phyloP scores from a whole-genome alignment of 495 filamentous ascomycete genomes.

The Hypoxylon subgilvum region DNA sequence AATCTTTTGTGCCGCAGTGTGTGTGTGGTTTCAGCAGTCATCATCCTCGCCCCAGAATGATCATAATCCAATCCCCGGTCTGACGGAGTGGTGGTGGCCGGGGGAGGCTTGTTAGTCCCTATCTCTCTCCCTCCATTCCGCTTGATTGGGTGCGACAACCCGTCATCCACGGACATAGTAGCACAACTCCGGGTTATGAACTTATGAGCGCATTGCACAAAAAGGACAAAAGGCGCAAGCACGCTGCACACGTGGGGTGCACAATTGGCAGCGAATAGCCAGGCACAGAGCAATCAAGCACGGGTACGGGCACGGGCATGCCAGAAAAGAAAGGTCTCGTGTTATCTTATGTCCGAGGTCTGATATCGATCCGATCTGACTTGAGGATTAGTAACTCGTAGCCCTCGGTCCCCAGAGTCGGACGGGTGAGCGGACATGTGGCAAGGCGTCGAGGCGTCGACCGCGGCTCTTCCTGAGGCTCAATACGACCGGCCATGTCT shows the following conservation, averaged over 20 bases:
- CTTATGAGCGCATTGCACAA: constrained; percentile 34
- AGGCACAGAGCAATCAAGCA: neutral
- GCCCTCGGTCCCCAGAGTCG: constrained; percentile 22
- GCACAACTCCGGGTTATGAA: constrained; percentile 20
- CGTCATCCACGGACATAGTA: constrained; percentile 28
- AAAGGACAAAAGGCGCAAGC: constrained; percentile 18
- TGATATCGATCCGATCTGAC: constrained; percentile 17
- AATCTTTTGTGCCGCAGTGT: constrained; percentile 20
- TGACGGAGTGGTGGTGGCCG: constrained; percentile 17
- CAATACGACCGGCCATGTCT: constrained; percentile 29
- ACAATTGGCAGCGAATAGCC: constrained; percentile 37
- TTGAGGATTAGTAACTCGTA: constrained; percentile 12
- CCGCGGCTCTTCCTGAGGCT: constrained; percentile 24
- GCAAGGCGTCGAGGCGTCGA: neutral
- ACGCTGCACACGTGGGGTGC: constrained; percentile 40
- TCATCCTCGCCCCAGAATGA: constrained; percentile 22
- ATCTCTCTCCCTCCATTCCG: constrained; percentile 3
- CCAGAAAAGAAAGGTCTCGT: constrained; percentile 10
- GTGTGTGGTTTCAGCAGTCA: constrained; percentile 29
- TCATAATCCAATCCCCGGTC: constrained; percentile 24
- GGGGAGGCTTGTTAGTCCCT: constrained; percentile 22
- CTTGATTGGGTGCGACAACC: constrained; percentile 22
- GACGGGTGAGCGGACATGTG: constrained; percentile 10
- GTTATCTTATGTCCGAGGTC: constrained; percentile 33
- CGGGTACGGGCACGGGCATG: constrained; percentile 11